phyloP scores from a whole-genome alignment of 2,329 filamentous ascomycete species.

The Trichoderma citrinoviride region DNA sequence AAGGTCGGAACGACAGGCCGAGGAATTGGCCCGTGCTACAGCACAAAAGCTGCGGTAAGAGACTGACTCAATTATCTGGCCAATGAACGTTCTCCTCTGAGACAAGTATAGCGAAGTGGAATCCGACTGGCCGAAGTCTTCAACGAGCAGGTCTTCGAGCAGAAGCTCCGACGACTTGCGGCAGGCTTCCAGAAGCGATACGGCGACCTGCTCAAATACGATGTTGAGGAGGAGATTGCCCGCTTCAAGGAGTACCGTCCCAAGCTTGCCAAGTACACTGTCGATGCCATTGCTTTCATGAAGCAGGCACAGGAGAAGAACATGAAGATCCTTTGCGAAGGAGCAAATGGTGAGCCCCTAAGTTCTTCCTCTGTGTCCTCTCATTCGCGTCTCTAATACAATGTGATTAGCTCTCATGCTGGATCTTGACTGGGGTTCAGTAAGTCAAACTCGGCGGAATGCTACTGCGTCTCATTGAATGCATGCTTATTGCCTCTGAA shows the following conservation, averaged over 20 bases:
- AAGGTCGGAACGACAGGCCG: constrained; percentile 40
- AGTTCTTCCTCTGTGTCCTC: neutral
- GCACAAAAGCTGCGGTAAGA: constrained; percentile 29
- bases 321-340: constrained; percentile 64
- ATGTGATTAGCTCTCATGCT: constrained; percentile 22
- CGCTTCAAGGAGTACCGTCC: constrained; percentile 58
- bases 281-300: constrained; percentile 67
- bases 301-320: constrained; percentile 57
- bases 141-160: constrained; percentile 62
- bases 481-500: constrained; percentile 26
- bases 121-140: constrained; percentile 68
- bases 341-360: constrained; percentile 42
- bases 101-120: constrained; percentile 54
- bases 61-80: neutral
- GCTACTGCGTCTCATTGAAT: neutral
- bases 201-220: constrained; percentile 62
- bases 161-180: constrained; percentile 61
- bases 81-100: constrained; percentile 20
- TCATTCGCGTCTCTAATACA: neutral
- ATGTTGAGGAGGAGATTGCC: constrained; percentile 67
- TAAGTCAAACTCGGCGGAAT: neutral
- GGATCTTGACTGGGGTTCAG: constrained; percentile 20
- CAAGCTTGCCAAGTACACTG: constrained; percentile 57
- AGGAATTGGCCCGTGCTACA: constrained; percentile 41
- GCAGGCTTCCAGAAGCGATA: constrained; percentile 63